These are phyloP conservation scores for Fusarium liriodendri DNA, from an alignment of 2,329 filamentous ascomycete genomes.

Conservation along the genomic window DNA sequence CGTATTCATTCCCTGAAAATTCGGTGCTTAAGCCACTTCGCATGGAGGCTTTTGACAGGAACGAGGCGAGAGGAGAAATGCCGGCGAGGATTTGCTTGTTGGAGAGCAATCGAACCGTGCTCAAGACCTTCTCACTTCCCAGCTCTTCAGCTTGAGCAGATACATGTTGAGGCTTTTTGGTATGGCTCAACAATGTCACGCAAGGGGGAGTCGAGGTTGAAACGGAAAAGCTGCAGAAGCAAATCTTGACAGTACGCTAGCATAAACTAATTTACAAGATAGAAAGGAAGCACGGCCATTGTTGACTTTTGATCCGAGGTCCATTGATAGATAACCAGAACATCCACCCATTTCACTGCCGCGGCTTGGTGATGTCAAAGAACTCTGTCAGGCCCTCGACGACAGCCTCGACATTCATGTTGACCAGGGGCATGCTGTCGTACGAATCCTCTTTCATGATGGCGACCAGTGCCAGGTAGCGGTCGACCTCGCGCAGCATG, in stretches of 20 bases:
- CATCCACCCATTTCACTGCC: conserved; percentile 44
- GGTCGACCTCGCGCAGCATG: conserved; percentile 76
- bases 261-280: conserved; percentile 33
- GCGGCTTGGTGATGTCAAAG: conserved; percentile 77
- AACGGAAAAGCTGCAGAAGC: neutral
- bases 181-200: no score
- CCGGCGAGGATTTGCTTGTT: conserved; percentile 64
- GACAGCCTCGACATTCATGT: conserved; percentile 87
- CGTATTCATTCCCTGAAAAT: conserved; percentile 44
- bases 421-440: conserved; percentile 85
- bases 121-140: conserved; percentile 59
- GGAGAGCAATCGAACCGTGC: conserved; percentile 58
- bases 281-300: conserved; percentile 14
- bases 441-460: conserved; percentile 89
- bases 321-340: neutral
- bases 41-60: conserved; percentile 64
- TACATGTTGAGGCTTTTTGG: no score
- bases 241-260: conserved; percentile 35
- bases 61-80: conserved; percentile 57
- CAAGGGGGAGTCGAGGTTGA: neutral
- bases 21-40: conserved; percentile 52
- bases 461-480: conserved; percentile 83
- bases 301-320: neutral
- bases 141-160: neutral
- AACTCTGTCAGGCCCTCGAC: conserved; percentile 83